phyloP scores from a whole-genome alignment of 768 basidiomycete genomes.

The Piloderma croceum region DNA sequence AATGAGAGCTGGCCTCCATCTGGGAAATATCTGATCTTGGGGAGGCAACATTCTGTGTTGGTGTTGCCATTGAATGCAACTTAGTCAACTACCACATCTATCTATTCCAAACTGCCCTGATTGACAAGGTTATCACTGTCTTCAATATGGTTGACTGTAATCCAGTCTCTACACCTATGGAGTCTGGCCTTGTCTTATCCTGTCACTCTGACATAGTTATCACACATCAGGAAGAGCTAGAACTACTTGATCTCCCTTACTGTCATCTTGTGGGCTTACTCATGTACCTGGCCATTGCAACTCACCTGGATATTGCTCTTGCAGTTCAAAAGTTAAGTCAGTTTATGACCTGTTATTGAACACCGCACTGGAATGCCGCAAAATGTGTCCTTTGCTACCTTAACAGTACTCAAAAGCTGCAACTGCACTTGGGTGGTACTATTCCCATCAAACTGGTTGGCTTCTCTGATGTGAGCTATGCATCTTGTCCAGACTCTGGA shows the following conservation, averaged over 20 bases:
- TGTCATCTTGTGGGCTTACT: conserved; percentile 14
- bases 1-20: conserved; percentile 11
- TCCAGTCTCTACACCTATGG: too few relatives aligned
- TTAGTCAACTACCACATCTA: too few relatives aligned
- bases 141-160: too few relatives aligned
- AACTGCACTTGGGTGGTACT: too few relatives aligned
- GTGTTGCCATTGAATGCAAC: conserved; percentile 20
- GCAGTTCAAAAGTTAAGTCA: conserved; percentile 15
- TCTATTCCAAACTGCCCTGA: too few relatives aligned
- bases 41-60: conserved; percentile 15
- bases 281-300: conserved; percentile 20
- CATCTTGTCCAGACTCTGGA: too few relatives aligned
- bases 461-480: too few relatives aligned
- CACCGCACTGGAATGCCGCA: conserved; percentile 14
- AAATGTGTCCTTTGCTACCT: conserved; percentile 14
- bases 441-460: too few relatives aligned
- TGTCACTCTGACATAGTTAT: too few relatives aligned
- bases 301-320: conserved; percentile 21
- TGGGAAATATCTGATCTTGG: conserved; percentile 26
- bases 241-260: conserved; percentile 10
- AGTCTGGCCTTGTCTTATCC: too few relatives aligned
- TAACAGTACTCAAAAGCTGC: conserved; percentile 14
- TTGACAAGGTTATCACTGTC: too few relatives aligned
- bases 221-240: background rate
- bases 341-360: conserved; percentile 20